These are phyloP conservation scores for Mortierella claussenii DNA, from an alignment of 192 early-diverging fungal genomes.

Conservation along the genomic window DNA sequence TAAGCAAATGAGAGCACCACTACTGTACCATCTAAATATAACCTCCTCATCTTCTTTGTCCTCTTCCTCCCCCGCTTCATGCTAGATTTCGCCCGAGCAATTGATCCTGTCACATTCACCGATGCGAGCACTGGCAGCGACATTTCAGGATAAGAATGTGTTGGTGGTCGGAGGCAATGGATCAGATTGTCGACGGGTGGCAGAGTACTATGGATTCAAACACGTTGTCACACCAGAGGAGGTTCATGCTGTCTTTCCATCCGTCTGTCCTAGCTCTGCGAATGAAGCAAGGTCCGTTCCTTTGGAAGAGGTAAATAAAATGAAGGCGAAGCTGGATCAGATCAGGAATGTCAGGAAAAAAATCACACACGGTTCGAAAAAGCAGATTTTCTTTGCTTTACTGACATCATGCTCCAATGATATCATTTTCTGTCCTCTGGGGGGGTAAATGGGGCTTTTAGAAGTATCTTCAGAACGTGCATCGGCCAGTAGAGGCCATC, in stretches of 20 bases:
- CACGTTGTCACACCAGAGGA: constrained; percentile 69
- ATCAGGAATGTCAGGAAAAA: not conserved
- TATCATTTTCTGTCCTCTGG: too few species aligned
- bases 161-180: constrained; percentile 80
- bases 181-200: constrained; percentile 70
- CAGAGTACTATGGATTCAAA: constrained; percentile 72
- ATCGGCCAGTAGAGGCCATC: constrained; percentile 71
- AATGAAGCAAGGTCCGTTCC: constrained; percentile 27
- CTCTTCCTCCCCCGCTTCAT: not conserved
- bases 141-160: constrained; percentile 72
- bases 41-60: not conserved
- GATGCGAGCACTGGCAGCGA: constrained; percentile 73
- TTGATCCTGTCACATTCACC: constrained; percentile 89
- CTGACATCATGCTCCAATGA: too few species aligned
- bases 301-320: constrained; percentile 38
- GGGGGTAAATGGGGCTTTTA: too few species aligned
- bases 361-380: too few species aligned
- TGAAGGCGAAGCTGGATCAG: too few species aligned
- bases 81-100: constrained; percentile 68
- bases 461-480: constrained; percentile 58
- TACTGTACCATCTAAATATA: not conserved
- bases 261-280: constrained; percentile 50
- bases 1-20: constrained; percentile 3
- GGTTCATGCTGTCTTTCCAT: constrained; percentile 72
- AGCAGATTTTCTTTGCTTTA: too few species aligned